Evolutionary conservation across 169 alveolate genomes (phyloP).

Genomic region (Cryptosporidium muris): DNA sequence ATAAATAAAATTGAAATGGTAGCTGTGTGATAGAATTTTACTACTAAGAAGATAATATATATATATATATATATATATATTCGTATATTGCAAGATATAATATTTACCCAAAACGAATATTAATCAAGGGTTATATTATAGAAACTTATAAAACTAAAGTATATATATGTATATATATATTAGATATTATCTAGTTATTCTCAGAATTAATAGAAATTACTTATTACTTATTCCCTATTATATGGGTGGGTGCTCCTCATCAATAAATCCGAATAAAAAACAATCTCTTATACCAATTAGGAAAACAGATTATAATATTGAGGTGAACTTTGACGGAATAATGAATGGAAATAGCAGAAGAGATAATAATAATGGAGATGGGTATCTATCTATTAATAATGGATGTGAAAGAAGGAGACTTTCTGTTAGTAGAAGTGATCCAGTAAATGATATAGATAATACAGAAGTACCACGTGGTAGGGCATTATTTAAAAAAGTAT

Average conservation of each 20-base stretch:
- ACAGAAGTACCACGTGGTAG: conserved; percentile 62
- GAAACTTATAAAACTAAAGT: neutral
- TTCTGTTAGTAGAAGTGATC: conserved; percentile 65
- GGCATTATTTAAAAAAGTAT: conserved; percentile 45
- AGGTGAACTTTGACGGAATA: neutral
- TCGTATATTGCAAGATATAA: too few species aligned
- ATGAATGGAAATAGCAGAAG: conserved; percentile 47
- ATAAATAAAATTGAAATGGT: too few species aligned
- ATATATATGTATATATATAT: neutral
- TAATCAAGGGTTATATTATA: neutral
- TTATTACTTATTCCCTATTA: neutral
- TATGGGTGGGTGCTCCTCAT: conserved; percentile 72
- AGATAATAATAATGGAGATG: neutral
- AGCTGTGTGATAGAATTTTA: too few species aligned
- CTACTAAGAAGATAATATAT: too few species aligned
- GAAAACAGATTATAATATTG: neutral
- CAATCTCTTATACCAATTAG: conserved; percentile 33
- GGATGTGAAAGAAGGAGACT: conserved; percentile 64
- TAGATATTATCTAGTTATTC: neutral
- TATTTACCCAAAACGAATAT: too few species aligned
- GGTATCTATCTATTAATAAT: neutral
- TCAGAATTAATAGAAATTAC: neutral
- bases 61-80: too few species aligned
- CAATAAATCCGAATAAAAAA: conserved; percentile 1
- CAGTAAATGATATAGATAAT: conserved; percentile 31